Evolutionary conservation across 1,284 basidiomycete species (phyloP), one percentile per base, ranked within the genome.

Genomic region (Ceratobasidium sp.): DNA sequence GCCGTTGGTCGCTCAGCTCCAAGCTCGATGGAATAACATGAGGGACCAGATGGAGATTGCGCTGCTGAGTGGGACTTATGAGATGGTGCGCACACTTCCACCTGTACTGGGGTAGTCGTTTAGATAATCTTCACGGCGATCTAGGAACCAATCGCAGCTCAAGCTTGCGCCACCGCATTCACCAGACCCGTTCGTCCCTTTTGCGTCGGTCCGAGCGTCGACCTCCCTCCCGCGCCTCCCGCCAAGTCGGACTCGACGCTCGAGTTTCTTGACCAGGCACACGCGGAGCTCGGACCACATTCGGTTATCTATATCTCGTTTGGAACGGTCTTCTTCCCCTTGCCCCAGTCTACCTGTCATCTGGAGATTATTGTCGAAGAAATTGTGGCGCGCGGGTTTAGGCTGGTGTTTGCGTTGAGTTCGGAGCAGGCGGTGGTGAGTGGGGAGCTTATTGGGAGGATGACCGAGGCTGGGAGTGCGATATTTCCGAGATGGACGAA

Each of bases 401-500:
- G 65, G 49, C 37, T 68, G 34, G 51, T 68, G 5, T 68, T 68
- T 49, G 27, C 65, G 49, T 49, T 68, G 8, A 43, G 13, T 24
- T 41, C 48, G n/a, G 51, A 34, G 24, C 34, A 39, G 8, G 34
- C 65, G 9, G 24, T 5, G 37, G 22, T 68, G 13, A 19, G 41
- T 24, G n/a, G 39, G 9, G 31, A 27, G 6, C 31, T 48, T 27
- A 6, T 68, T 13, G 51, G 56, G 48, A n/a, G 37, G 37, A 24
- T 54, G 34, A 54, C 49, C 11, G 13, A 29, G 51, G n/a, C 11
- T 6, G 65, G 65, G 39, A 39, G 41, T 16, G 65, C 65, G 9
- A 68, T 68, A 24, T 68, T 68, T 51, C 65, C 65, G 6, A 43
- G 27, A 22, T 54, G 65, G 74, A 58, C 74, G 27, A 59, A 59